A percentile compares a stretch with the other conserved stretches of the same genome.
phyloP scores from a whole-genome alignment of 1,139 yeast species.

The Debaryomyces psychrophilus region DNA sequence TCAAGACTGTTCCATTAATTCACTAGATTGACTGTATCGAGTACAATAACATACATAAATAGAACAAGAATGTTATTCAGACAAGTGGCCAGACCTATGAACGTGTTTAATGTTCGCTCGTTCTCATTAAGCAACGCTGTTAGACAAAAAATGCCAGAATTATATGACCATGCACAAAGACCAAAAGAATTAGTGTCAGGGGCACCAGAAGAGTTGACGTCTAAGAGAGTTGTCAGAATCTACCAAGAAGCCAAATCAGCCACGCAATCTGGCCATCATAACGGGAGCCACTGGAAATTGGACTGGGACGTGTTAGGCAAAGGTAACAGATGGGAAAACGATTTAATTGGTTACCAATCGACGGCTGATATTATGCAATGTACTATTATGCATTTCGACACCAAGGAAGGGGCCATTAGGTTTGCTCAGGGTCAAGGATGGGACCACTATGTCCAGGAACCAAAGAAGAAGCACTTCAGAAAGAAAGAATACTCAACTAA shows the following conservation, averaged over 20 bases:
- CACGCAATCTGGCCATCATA: conserved; percentile 71
- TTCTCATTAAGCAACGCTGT: conserved; percentile 22
- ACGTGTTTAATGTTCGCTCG: conserved; percentile 22
- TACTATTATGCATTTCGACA: conserved; percentile 73
- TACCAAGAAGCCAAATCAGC: conserved; percentile 80
- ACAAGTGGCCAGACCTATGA: conserved; percentile 21
- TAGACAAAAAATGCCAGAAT: conserved; percentile 25
- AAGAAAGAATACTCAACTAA: conserved; percentile 76
- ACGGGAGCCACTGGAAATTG: conserved; percentile 66
- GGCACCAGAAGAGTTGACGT: conserved; percentile 70
- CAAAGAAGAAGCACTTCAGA: conserved; percentile 71
- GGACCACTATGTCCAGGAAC: conserved; percentile 83
- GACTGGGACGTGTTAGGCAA: conserved; percentile 84
- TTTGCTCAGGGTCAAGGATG: conserved; percentile 88
- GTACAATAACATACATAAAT: background rate
- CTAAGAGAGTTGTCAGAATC: conserved; percentile 73
- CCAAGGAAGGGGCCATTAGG: conserved; percentile 74
- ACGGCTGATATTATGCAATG: conserved; percentile 87
- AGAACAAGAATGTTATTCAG: conserved; percentile 26
- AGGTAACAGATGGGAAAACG: conserved; percentile 89
- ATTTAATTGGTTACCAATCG: conserved; percentile 83
- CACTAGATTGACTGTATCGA: background rate
- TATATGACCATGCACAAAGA: conserved; percentile 24
- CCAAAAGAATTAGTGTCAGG: conserved; percentile 71
- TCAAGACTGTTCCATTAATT: background rate